These are phyloP conservation scores for Cystobasidiaceae sp. DNA, from an alignment of 1,284 basidiomycete genomes.

Conservation along the genomic window DNA sequence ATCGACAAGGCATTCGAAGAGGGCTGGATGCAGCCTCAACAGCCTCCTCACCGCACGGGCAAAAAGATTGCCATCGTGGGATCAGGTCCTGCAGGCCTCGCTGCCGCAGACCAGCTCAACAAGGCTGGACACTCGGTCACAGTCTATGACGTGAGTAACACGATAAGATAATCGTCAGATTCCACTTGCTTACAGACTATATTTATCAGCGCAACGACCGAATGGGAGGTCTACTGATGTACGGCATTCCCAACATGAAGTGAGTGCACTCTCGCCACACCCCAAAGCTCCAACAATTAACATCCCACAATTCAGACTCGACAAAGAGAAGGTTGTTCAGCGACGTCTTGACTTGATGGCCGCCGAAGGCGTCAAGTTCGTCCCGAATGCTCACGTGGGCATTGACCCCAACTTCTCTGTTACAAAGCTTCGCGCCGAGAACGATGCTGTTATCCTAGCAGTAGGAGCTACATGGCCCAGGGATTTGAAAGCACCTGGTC, in stretches of 20 bases:
- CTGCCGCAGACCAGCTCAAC: slow-evolving; percentile 69
- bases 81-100: slow-evolving; percentile 81
- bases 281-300: background rate
- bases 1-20: slow-evolving; percentile 91
- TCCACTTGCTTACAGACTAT: background rate
- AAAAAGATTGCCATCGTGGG: slow-evolving; percentile 82
- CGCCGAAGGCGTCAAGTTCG: slow-evolving; percentile 69
- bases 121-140: slow-evolving; percentile 86
- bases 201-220: slow-evolving; percentile 67
- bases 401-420: slow-evolving; percentile 62
- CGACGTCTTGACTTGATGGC: slow-evolving; percentile 85
- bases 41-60: slow-evolving; percentile 72
- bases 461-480: slow-evolving; percentile 93
- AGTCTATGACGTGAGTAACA: slow-evolving; percentile 63
- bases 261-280: slow-evolving; percentile 51
- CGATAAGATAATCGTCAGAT: too few species aligned
- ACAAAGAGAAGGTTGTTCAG: slow-evolving; percentile 74
- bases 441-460: slow-evolving; percentile 79
- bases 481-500: slow-evolving; percentile 77
- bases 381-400: slow-evolving; percentile 55
- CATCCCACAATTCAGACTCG: slow-evolving; percentile 74
- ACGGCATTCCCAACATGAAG: slow-evolving; percentile 62
- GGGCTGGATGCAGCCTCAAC: slow-evolving; percentile 84
- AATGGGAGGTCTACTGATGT: slow-evolving; percentile 75
- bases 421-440: slow-evolving; percentile 60